phyloP scores from a whole-genome alignment of 768 basidiomycete genomes.

The Hypholoma sublateritium region DNA sequence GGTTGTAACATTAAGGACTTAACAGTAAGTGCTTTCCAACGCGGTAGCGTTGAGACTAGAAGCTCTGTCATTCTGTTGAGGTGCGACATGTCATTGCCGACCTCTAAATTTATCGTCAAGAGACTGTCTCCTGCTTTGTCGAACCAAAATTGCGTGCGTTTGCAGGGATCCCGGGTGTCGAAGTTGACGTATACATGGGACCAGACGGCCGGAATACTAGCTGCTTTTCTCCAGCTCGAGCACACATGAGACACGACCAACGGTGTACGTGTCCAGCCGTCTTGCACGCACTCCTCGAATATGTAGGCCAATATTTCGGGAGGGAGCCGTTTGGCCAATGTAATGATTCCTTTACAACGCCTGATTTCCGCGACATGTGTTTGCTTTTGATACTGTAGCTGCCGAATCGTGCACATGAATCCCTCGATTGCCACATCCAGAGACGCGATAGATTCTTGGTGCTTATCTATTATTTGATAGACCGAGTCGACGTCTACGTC shows the following conservation, averaged over 20 bases:
- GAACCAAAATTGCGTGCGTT: conserved; percentile 51
- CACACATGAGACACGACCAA: conserved; percentile 59
- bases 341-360: conserved; percentile 44
- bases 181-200: conserved; percentile 53
- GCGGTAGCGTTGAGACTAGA: conserved; percentile 35
- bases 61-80: conserved; percentile 37
- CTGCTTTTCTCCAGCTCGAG: conserved; percentile 55
- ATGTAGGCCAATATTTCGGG: conserved; percentile 54
- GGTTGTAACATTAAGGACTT: conserved; percentile 35
- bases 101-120: conserved; percentile 45
- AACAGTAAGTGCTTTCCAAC: conserved; percentile 47
- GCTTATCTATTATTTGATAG: conserved; percentile 25
- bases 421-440: conserved; percentile 44
- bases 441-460: conserved; percentile 39
- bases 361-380: conserved; percentile 43
- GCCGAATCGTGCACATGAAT: conserved; percentile 38
- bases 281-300: conserved; percentile 49
- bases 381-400: conserved; percentile 41
- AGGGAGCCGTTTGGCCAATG: conserved; percentile 56
- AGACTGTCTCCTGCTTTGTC: conserved; percentile 40
- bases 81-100: conserved; percentile 27
- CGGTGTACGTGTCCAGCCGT: conserved; percentile 55
- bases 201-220: conserved; percentile 54
- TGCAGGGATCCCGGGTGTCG: conserved; percentile 39
- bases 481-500: conserved; percentile 20